phyloP scores from a whole-genome alignment of 2,329 filamentous ascomycete genomes.

The Arthrobotrys pseudoclavata region DNA sequence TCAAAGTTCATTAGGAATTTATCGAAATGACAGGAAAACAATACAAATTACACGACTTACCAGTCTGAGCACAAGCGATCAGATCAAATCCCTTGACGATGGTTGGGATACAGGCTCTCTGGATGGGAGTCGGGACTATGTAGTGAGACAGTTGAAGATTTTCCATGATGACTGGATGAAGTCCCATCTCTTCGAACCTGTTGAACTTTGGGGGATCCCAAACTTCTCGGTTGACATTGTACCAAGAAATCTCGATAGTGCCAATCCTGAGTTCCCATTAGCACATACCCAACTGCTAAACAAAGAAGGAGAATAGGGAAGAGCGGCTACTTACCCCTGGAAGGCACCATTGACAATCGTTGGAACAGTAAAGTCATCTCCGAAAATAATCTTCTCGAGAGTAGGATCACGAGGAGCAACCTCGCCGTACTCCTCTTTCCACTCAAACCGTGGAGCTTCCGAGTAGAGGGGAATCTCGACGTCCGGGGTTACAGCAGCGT shows the following conservation, averaged over 20 bases:
- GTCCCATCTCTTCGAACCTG: constrained; percentile 79
- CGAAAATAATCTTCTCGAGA: constrained; percentile 83
- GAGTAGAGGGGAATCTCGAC: constrained; percentile 19
- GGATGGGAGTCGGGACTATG: constrained; percentile 82
- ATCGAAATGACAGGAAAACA: not conserved
- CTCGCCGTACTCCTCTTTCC: constrained; percentile 87
- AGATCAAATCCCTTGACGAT: constrained; percentile 83
- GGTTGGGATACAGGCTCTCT: constrained; percentile 85
- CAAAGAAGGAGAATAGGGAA: too few species aligned
- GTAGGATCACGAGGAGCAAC: constrained; percentile 78
- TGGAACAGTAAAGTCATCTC: constrained; percentile 66
- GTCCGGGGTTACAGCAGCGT: constrained; percentile 8
- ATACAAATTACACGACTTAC: constrained; percentile 70
- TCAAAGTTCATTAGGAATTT: constrained; percentile 39
- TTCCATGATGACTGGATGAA: constrained; percentile 85
- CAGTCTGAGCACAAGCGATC: constrained; percentile 91
- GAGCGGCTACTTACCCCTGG: constrained; percentile 28
- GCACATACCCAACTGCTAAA: not conserved
- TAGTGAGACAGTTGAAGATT: constrained; percentile 81
- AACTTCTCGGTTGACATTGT: constrained; percentile 70
- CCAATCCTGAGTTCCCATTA: constrained; percentile 68
- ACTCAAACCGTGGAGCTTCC: constrained; percentile 78
- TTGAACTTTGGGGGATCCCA: constrained; percentile 67
- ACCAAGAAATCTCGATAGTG: constrained; percentile 72
- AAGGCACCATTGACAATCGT: constrained; percentile 29